Conservation (phyloP, 2,329 filamentous ascomycete species). For the Salinomyces thailandicus region DNA sequence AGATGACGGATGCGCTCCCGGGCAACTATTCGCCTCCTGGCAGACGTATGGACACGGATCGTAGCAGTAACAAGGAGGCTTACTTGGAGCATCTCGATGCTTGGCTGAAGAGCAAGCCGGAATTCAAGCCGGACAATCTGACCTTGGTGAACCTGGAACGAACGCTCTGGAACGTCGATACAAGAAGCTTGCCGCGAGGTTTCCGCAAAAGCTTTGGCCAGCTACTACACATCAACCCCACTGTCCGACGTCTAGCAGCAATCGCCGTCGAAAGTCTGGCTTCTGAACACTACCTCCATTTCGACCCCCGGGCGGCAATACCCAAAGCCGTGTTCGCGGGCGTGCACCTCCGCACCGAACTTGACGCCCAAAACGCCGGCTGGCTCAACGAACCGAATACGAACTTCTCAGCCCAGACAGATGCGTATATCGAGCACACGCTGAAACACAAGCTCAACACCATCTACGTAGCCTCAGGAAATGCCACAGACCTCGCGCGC, state of each 20-base stretch:
- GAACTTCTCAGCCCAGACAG: slow-evolving; percentile 29
- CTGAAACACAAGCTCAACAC: slow-evolving; percentile 19
- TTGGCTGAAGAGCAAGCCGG: slow-evolving; percentile 13
- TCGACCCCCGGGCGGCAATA: slow-evolving; percentile 21
- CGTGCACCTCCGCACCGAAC: slow-evolving; percentile 30
- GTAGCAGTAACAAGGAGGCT: slow-evolving; percentile 8
- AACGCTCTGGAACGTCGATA: slow-evolving; percentile 24
- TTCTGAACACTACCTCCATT: slow-evolving; percentile 15
- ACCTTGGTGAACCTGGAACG: slow-evolving; percentile 20
- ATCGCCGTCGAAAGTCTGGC: slow-evolving; percentile 25
- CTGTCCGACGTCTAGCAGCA: slow-evolving; percentile 24
- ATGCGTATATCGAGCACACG: slow-evolving; percentile 29
- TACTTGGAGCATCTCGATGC: slow-evolving; percentile 12
- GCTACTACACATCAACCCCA: slow-evolving; percentile 17
- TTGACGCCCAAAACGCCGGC: slow-evolving; percentile 25
- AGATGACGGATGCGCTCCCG: slow-evolving; percentile 10
- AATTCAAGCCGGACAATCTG: slow-evolving; percentile 5
- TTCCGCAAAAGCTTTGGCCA: slow-evolving; percentile 22
- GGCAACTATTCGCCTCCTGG: slow-evolving; percentile 15
- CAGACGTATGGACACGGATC: slow-evolving; percentile 16
- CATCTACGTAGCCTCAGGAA: slow-evolving; percentile 38
- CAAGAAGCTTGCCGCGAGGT: slow-evolving; percentile 14
- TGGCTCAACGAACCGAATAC: slow-evolving; percentile 20
- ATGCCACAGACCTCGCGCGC: slow-evolving; percentile 26
- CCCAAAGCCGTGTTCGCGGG: slow-evolving; percentile 27